phyloP scores from a whole-genome alignment of 148 eudicot species.

The Linanthus parryae region DNA sequence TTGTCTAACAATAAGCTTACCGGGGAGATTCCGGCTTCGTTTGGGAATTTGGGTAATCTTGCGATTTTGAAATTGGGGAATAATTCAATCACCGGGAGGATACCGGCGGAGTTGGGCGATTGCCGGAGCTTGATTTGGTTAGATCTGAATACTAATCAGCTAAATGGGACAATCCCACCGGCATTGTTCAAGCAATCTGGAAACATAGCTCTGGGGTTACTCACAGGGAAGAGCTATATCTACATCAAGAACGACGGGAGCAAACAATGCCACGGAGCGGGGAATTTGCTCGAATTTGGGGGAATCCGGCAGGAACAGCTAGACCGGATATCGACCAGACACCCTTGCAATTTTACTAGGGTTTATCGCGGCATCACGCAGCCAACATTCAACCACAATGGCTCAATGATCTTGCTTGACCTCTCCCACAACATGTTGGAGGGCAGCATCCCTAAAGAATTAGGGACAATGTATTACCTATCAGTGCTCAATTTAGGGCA shows the following conservation, averaged over 20 bases:
- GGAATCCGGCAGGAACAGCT: slow-evolving; percentile 58
- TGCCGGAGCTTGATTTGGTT: slow-evolving; percentile 71
- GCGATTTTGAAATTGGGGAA: slow-evolving; percentile 77
- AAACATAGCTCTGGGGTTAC: slow-evolving; percentile 43
- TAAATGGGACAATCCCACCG: slow-evolving; percentile 67
- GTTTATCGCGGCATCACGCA: slow-evolving; percentile 55
- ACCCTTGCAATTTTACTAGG: slow-evolving; percentile 57
- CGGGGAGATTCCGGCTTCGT: slow-evolving; percentile 67
- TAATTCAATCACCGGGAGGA: slow-evolving; percentile 55
- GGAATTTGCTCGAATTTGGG: slow-evolving; percentile 82
- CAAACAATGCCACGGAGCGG: slow-evolving; percentile 74
- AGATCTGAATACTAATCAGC: slow-evolving; percentile 68
- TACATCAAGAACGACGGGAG: slow-evolving; percentile 79
- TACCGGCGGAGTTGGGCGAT: slow-evolving; percentile 73
- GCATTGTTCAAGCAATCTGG: slow-evolving; percentile 70
- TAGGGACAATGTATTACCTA: slow-evolving; percentile 64
- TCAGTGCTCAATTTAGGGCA: slow-evolving; percentile 68
- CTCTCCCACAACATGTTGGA: slow-evolving; percentile 56
- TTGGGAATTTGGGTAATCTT: slow-evolving; percentile 49
- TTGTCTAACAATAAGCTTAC: slow-evolving; percentile 48
- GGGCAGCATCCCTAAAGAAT: slow-evolving; percentile 77
- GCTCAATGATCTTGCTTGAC: slow-evolving; percentile 79
- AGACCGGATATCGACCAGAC: slow-evolving; percentile 41
- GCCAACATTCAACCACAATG: slow-evolving; percentile 74
- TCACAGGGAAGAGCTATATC: slow-evolving; percentile 60